Percentiles rank a stretch among this genome's conserved stretches.
These are phyloP conservation scores for Podospora anserina DNA, from an alignment of 495 filamentous ascomycete genomes.

Conservation along the genomic window DNA sequence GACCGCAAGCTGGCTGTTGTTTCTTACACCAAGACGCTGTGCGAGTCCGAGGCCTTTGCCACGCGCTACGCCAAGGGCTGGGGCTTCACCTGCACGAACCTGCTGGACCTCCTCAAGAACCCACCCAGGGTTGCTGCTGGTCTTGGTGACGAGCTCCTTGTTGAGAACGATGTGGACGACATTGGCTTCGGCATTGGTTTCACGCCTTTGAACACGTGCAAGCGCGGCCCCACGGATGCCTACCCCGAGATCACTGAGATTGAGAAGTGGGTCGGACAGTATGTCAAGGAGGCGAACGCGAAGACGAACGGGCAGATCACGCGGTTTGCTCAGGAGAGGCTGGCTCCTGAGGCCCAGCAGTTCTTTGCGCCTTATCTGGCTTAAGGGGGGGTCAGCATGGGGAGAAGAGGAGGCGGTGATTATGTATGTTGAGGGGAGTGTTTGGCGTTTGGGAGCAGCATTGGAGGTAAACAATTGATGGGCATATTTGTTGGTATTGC, in stretches of 20 bases:
- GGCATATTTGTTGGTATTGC: neutral
- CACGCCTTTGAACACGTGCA: slow-evolving; percentile 85
- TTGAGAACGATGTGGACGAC: slow-evolving; percentile 88
- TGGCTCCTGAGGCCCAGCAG: slow-evolving; percentile 39
- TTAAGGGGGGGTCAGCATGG: slow-evolving; percentile 16
- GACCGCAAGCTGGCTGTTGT: slow-evolving; percentile 94
- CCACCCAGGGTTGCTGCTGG: slow-evolving; percentile 66
- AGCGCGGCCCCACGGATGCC: slow-evolving; percentile 61
- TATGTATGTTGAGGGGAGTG: neutral
- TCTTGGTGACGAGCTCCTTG: slow-evolving; percentile 66
- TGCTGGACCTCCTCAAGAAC: slow-evolving; percentile 84
- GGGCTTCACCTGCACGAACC: slow-evolving; percentile 77
- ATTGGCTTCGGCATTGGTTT: slow-evolving; percentile 91
- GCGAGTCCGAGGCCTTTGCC: slow-evolving; percentile 76
- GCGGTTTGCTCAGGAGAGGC: slow-evolving; percentile 36
- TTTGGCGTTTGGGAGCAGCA: neutral
- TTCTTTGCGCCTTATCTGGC: slow-evolving; percentile 43
- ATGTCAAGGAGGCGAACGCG: slow-evolving; percentile 55
- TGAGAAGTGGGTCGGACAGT: slow-evolving; percentile 72
- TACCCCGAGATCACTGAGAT: slow-evolving; percentile 81
- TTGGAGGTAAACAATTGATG: neutral
- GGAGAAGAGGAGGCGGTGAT: neutral
- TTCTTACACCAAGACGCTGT: slow-evolving; percentile 84
- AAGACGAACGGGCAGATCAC: slow-evolving; percentile 41
- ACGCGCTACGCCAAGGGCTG: slow-evolving; percentile 78